These are phyloP conservation scores for Aspergillus sp. DNA, from an alignment of 2,329 filamentous ascomycete genomes.

Conservation along the genomic window DNA sequence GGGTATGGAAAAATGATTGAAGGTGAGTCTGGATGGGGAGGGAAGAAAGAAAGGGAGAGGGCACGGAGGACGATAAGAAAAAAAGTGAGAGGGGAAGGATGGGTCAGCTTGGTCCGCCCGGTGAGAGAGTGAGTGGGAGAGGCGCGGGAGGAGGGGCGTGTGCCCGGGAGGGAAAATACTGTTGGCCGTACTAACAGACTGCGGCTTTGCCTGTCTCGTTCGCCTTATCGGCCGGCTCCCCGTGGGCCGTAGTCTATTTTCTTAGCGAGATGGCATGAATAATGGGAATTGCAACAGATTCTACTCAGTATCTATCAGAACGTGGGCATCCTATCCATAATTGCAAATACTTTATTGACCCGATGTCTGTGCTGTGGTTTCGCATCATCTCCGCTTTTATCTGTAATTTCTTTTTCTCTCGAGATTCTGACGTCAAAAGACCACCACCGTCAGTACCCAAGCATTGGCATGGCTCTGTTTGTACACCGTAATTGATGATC, in stretches of 20 bases:
- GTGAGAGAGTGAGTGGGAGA: conserved; percentile 7
- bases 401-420: background rate
- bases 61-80: conserved; percentile 15
- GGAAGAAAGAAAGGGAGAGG: conserved; percentile 8
- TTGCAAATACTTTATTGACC: background rate
- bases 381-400: background rate
- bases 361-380: background rate
- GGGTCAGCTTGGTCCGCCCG: conserved; percentile 6
- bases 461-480: background rate
- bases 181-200: conserved; percentile 26
- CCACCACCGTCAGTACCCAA: background rate
- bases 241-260: conserved; percentile 15
- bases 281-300: too few relatives aligned
- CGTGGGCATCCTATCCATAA: background rate
- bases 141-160: conserved; percentile 18
- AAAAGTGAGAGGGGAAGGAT: conserved; percentile 18
- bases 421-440: background rate
- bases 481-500: background rate
- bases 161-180: conserved; percentile 38
- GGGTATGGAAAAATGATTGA: conserved; percentile 9
- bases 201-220: background rate
- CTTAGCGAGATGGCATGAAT: too few relatives aligned
- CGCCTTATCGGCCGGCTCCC: conserved; percentile 26
- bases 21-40: conserved; percentile 8
- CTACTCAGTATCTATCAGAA: conserved; percentile 1